These are phyloP conservation scores for Fagopyrum homotropicum DNA, from an alignment of 148 eudicot species.

Conservation along the genomic window DNA sequence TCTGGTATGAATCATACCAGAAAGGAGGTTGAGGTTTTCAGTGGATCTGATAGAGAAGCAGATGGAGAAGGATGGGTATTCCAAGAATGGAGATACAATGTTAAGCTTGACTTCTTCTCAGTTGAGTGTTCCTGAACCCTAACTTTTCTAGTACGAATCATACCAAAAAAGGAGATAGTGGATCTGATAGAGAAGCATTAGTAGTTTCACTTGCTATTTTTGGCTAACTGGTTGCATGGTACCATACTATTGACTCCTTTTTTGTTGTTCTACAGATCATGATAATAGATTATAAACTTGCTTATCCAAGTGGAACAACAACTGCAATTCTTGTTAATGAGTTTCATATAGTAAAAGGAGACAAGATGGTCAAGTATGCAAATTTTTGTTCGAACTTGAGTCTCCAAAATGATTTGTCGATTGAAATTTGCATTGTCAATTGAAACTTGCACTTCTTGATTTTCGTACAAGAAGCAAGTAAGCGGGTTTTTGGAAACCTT, in stretches of 20 bases:
- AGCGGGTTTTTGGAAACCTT: slow-evolving; percentile 41
- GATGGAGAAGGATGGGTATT: too few species aligned
- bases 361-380: slow-evolving; percentile 53
- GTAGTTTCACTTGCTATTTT: too few species aligned
- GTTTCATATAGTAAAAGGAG: slow-evolving; percentile 48
- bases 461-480: slow-evolving; percentile 48
- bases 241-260: neutral
- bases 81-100: too few species aligned
- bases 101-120: too few species aligned
- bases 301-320: slow-evolving; percentile 78
- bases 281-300: slow-evolving; percentile 64
- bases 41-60: too few species aligned
- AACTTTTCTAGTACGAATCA: too few species aligned
- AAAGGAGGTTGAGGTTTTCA: too few species aligned
- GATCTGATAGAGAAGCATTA: too few species aligned
- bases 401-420: neutral
- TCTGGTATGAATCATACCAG: too few species aligned
- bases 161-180: too few species aligned
- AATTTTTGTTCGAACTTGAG: neutral
- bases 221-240: too few species aligned
- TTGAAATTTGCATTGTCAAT: neutral
- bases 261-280: slow-evolving; percentile 36
- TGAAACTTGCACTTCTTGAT: neutral
- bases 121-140: too few species aligned
- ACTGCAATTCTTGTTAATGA: slow-evolving; percentile 84